Percentiles rank a stretch among this genome's conserved stretches.
Conservation (phyloP, 1,284 basidiomycete genomes). For the Apiotrichum brassicae region DNA sequence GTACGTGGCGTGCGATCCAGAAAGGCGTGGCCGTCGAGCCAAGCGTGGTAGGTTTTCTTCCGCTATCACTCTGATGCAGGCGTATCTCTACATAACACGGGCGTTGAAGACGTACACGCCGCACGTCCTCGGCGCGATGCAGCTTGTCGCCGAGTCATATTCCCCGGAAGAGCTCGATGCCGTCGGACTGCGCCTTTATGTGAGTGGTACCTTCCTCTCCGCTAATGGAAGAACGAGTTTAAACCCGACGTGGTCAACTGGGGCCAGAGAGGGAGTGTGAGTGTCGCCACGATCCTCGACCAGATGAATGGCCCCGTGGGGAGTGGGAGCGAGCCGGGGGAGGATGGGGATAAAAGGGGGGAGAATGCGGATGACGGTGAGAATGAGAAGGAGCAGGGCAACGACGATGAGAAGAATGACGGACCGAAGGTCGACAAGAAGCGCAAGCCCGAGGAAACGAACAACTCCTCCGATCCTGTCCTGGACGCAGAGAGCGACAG, state of each 20-base stretch:
- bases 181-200: slow-evolving; percentile 65
- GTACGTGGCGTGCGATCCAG: slow-evolving; percentile 74
- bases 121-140: slow-evolving; percentile 69
- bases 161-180: slow-evolving; percentile 59
- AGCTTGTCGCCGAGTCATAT: slow-evolving; percentile 67
- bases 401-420: background rate
- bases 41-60: slow-evolving; percentile 44
- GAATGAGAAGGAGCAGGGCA: no score
- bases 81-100: slow-evolving; percentile 75
- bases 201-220: slow-evolving; percentile 29
- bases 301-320: slow-evolving; percentile 22
- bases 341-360: no score
- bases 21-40: slow-evolving; percentile 67
- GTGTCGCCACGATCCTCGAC: slow-evolving; percentile 39
- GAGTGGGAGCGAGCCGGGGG: no score
- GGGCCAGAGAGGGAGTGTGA: slow-evolving; percentile 41
- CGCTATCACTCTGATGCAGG: slow-evolving; percentile 34
- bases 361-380: no score
- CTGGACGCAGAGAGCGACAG: background rate
- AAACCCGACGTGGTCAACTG: slow-evolving; percentile 46
- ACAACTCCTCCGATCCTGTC: background rate
- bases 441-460: background rate
- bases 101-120: slow-evolving; percentile 69
- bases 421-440: slow-evolving; percentile 6
- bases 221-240: slow-evolving; percentile 35